A percentile compares a stretch with the other conserved stretches of the same genome.
phyloP scores from a whole-genome alignment of 208 protist genomes.

The Crithidia sp. region DNA sequence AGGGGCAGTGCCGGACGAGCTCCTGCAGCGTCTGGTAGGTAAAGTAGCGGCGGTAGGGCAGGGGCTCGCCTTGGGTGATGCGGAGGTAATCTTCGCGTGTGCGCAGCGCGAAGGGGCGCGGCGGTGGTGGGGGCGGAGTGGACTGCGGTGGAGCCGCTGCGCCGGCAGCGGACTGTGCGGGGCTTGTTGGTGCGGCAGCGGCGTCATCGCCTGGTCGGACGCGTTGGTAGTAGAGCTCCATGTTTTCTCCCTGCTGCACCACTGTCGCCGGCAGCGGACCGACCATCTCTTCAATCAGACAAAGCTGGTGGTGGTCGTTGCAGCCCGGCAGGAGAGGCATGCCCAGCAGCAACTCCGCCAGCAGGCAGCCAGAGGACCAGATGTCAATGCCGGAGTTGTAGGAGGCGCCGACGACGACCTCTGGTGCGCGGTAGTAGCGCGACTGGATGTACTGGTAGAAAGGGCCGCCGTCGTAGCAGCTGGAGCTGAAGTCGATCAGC shows the following conservation, averaged over 20 bases:
- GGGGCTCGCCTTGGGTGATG: slow-evolving; percentile 31
- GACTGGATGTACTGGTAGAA: slow-evolving; percentile 90
- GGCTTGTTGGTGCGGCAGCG: neutral
- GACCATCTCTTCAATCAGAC: slow-evolving; percentile 94
- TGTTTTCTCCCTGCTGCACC: slow-evolving; percentile 49
- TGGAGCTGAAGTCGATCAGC: slow-evolving; percentile 98
- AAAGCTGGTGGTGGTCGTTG: slow-evolving; percentile 93
- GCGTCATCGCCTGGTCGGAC: neutral
- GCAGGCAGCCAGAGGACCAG: slow-evolving; percentile 97
- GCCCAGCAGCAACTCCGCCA: slow-evolving; percentile 95
- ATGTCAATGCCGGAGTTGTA: slow-evolving; percentile 96
- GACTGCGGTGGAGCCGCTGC: neutral
- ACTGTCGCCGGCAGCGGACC: slow-evolving; percentile 81
- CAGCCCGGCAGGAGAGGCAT: slow-evolving; percentile 94
- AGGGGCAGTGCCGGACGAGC: slow-evolving; percentile 66
- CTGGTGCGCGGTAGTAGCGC: slow-evolving; percentile 97
- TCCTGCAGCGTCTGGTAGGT: slow-evolving; percentile 71
- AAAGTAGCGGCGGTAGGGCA: slow-evolving; percentile 70
- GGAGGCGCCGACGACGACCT: slow-evolving; percentile 94
- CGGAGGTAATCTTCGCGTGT: slow-evolving; percentile 28
- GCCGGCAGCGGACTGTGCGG: neutral
- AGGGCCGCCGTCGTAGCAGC: slow-evolving; percentile 91
- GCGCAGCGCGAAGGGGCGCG: slow-evolving; percentile 13
- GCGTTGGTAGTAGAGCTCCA: slow-evolving; percentile 53
- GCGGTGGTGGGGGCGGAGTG: neutral